Conservation (phyloP, 2,329 filamentous ascomycete genomes). For the Colletotrichum shisoi region DNA sequence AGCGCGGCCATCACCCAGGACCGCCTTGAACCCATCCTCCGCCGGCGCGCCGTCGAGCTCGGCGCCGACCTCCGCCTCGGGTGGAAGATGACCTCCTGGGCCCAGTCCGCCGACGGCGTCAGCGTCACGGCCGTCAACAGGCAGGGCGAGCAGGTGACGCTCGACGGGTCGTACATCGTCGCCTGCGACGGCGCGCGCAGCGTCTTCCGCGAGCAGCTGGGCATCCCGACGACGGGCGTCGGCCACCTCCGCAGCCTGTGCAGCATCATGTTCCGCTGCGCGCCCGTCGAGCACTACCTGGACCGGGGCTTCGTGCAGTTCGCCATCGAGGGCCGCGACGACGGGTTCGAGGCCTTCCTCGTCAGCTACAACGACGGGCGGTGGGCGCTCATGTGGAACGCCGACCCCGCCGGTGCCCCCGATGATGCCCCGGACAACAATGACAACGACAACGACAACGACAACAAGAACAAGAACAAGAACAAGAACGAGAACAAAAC, state of each 20-base stretch:
- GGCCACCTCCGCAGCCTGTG: constrained; percentile 47
- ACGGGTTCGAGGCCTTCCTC: constrained; percentile 44
- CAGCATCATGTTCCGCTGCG: constrained; percentile 49
- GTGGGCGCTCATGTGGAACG: constrained; percentile 39
- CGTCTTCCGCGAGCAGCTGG: constrained; percentile 43
- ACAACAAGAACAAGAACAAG: too few species aligned
- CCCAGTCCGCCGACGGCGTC: constrained; percentile 39
- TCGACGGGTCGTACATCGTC: constrained; percentile 50
- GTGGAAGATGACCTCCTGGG: constrained; percentile 45
- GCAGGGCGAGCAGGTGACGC: constrained; percentile 31
- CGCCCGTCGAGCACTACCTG: constrained; percentile 44
- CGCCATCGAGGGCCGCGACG: constrained; percentile 42
- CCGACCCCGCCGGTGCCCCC: not conserved
- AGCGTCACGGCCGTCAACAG: constrained; percentile 1
- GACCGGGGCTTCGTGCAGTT: constrained; percentile 48
- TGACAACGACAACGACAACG: too few species aligned
- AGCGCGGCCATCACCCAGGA: constrained; percentile 51
- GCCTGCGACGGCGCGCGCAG: constrained; percentile 50
- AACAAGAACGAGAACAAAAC: too few species aligned
- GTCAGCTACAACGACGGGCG: constrained; percentile 42
- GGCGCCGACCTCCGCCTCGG: constrained; percentile 49
- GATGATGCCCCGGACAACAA: too few species aligned
- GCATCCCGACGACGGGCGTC: constrained; percentile 44
- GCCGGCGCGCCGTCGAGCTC: constrained; percentile 45
- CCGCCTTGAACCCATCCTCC: constrained; percentile 51